phyloP scores from a whole-genome alignment of 2,329 filamentous ascomycete genomes.

The Catunica adiposa region DNA sequence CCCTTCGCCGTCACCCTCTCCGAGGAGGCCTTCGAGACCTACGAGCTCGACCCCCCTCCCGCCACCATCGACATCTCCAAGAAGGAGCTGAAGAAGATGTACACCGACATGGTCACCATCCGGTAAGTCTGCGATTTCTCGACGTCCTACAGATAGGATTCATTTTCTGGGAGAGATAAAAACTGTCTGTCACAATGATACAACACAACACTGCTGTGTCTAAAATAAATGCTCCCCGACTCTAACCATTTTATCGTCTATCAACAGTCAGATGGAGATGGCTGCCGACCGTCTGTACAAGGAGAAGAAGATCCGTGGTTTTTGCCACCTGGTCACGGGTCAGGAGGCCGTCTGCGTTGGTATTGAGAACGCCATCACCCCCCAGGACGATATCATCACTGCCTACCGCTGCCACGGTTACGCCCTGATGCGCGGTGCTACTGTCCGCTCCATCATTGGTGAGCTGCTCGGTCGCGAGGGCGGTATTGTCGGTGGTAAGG shows the following conservation, averaged over 20 bases:
- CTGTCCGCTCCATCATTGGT: constrained; percentile 83
- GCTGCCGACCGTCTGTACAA: constrained; percentile 97
- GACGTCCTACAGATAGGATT: too few relatives aligned
- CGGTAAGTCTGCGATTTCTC: constrained; percentile 39
- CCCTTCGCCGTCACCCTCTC: constrained; percentile 82
- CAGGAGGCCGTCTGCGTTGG: constrained; percentile 95
- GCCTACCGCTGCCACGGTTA: constrained; percentile 99
- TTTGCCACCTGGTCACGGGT: constrained; percentile 95
- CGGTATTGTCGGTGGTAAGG: constrained; percentile 97
- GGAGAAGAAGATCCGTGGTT: constrained; percentile 99
- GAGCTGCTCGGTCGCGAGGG: constrained; percentile 88
- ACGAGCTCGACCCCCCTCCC: constrained; percentile 89
- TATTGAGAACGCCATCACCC: constrained; percentile 89
- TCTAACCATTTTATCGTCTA: neutral
- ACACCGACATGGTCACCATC: constrained; percentile 89
- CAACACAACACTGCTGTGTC: neutral
- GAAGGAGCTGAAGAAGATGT: constrained; percentile 97
- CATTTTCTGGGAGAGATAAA: too few relatives aligned
- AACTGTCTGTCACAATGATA: neutral
- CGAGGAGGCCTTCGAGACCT: constrained; percentile 98
- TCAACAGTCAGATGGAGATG: constrained; percentile 90
- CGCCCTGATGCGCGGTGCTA: constrained; percentile 85
- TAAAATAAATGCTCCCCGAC: neutral
- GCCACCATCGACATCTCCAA: constrained; percentile 92
- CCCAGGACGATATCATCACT: constrained; percentile 87